phyloP scores from a whole-genome alignment of 1,139 yeast genomes.

The Pneumocystis murina region DNA sequence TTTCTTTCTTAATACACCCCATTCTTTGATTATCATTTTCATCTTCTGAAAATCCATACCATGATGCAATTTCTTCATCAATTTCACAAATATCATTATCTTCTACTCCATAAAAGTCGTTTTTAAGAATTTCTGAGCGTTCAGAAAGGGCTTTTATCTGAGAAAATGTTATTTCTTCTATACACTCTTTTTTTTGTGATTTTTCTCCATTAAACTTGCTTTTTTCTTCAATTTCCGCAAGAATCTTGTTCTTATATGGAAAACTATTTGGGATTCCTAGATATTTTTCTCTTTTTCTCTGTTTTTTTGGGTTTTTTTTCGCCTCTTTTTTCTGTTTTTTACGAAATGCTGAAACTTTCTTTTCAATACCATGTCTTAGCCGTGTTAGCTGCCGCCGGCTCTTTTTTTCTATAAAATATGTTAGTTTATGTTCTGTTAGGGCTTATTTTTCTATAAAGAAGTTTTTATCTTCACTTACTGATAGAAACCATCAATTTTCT shows the following conservation, averaged over 20 bases:
- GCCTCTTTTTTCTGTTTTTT: slow-evolving; percentile 69
- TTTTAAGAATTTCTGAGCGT: slow-evolving; percentile 67
- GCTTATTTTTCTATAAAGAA: not conserved
- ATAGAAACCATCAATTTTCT: not conserved
- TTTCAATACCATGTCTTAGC: slow-evolving; percentile 88
- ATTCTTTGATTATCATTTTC: slow-evolving; percentile 19
- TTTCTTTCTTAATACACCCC: slow-evolving; percentile 32
- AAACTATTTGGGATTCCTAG: slow-evolving; percentile 90
- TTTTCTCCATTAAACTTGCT: slow-evolving; percentile 48
- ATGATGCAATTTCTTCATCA: slow-evolving; percentile 29
- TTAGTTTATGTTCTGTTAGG: not conserved
- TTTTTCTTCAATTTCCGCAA: slow-evolving; percentile 64
- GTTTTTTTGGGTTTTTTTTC: slow-evolving; percentile 90
- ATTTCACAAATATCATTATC: slow-evolving; percentile 27
- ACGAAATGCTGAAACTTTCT: slow-evolving; percentile 84
- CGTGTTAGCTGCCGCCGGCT: slow-evolving; percentile 64
- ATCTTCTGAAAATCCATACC: slow-evolving; percentile 28
- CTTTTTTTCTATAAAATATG: not conserved
- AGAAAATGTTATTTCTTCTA: slow-evolving; percentile 27
- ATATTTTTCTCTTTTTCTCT: slow-evolving; percentile 64
- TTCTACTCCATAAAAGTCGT: slow-evolving; percentile 33
- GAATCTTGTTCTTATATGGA: slow-evolving; percentile 78
- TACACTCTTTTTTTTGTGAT: slow-evolving; percentile 26
- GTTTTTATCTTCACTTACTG: not conserved
- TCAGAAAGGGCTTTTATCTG: slow-evolving; percentile 65